phyloP scores from a whole-genome alignment of 2,329 filamentous ascomycete genomes.

The Zymoseptoria crescenta region DNA sequence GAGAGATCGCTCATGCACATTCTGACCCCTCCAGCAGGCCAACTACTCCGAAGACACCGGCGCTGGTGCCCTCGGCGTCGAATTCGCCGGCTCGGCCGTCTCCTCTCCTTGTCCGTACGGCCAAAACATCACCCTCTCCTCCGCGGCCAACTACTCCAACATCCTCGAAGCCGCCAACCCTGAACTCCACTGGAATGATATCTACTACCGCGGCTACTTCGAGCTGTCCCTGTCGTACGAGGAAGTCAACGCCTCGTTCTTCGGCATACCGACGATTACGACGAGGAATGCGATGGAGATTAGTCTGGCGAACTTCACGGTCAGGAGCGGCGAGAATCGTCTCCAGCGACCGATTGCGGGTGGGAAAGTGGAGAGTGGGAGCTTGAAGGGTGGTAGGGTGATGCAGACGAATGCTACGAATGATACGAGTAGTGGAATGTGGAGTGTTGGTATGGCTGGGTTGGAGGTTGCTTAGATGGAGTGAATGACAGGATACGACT shows the following conservation, averaged over 20 bases:
- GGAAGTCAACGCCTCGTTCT: constrained; percentile 56
- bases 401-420: constrained; percentile 31
- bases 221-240: constrained; percentile 53
- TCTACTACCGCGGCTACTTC: constrained; percentile 68
- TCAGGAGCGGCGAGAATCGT: constrained; percentile 53
- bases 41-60: constrained; percentile 35
- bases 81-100: constrained; percentile 59
- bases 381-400: constrained; percentile 43
- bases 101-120: constrained; percentile 53
- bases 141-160: constrained; percentile 43
- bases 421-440: constrained; percentile 27
- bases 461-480: neutral
- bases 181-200: constrained; percentile 64
- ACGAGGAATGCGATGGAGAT: constrained; percentile 57
- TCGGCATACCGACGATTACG: constrained; percentile 53
- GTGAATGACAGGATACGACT: neutral
- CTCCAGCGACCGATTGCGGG: constrained; percentile 44
- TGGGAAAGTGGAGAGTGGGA: constrained; percentile 49
- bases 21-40: constrained; percentile 21
- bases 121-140: constrained; percentile 48
- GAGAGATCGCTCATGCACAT: neutral
- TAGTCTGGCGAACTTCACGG: constrained; percentile 62
- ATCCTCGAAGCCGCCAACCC: constrained; percentile 45
- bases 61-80: constrained; percentile 38
- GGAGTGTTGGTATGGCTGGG: constrained; percentile 2